Evolutionary conservation across 2,329 filamentous ascomycete genomes (phyloP), one percentile per base, ranked within the genome.

Genomic region (Colletotrichum sp.): DNA sequence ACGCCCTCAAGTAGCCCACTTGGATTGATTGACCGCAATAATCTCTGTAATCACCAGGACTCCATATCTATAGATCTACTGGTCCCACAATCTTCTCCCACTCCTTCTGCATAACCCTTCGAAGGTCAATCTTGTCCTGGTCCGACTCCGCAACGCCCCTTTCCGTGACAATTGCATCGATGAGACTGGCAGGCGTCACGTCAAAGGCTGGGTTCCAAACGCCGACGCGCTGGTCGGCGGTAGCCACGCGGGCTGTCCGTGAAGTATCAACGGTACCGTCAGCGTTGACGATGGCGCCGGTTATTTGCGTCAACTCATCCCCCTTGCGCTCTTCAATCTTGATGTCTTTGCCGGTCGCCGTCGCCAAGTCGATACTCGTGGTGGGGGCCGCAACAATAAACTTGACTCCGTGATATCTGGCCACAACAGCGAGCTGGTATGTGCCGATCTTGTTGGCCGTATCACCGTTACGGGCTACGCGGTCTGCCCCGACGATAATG

Each of bases 381-480:
- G 96, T 94, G 0, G 97, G 97, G 1, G 97, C 97, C 0, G 97
- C 97, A 34, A 99, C 96, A 12, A 99, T 90, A 83, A 99, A 99
- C 84, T 96, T 98, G 81, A 98, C 90, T 22, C 95, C 94, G 81
- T 99, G 97, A 81, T 96, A 89, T 78, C 91, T 93, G 27, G 97
- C 97, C 34, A 98, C 90, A n/a, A 98, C 96, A 5, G 97, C 96
- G 6, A 99, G 90, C 71, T 93, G 91, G 83, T 99, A 98, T 1
- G 97, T 99, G 68, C 97, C 97, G 77, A 99, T 98, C 88, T 99
- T 99, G 88, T 99, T 99, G 72, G 97, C 97, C 1, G 97, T 98
- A 86, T 99, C 97, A 34, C 97, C 97, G 81, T 99, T 99, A 67
- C 96, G 94, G 36, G 96, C 97, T 16, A 99, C 97, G 72, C 97